Conservation (phyloP, 2,329 filamentous ascomycete species). For the Macrophomina pseudophaseolina region DNA sequence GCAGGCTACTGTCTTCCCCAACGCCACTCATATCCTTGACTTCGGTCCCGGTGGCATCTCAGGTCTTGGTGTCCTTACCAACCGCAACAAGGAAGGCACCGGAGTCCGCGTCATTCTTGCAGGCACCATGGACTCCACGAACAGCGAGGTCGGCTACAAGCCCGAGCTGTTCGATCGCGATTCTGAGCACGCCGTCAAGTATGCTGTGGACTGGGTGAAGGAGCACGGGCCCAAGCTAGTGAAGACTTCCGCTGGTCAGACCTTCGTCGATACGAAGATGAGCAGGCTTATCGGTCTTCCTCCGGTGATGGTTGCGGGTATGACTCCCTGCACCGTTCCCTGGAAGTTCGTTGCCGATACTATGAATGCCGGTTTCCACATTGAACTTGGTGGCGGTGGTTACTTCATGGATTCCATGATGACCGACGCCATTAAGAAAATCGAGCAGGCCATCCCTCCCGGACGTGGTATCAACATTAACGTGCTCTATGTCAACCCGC, state of each 20-base stretch:
- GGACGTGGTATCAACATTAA: constrained; percentile 60
- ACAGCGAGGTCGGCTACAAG: constrained; percentile 94
- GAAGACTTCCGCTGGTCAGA: constrained; percentile 86
- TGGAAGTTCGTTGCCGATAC: constrained; percentile 60
- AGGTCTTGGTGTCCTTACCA: constrained; percentile 92
- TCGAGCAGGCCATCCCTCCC: constrained; percentile 51
- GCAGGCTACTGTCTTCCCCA: constrained; percentile 86
- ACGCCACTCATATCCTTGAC: constrained; percentile 92
- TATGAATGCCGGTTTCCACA: constrained; percentile 58
- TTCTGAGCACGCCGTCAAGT: constrained; percentile 91
- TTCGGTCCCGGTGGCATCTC: constrained; percentile 97
- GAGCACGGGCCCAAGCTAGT: constrained; percentile 92
- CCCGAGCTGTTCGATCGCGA: constrained; percentile 96
- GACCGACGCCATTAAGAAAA: constrained; percentile 52
- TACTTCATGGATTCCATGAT: constrained; percentile 54
- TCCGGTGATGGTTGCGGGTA: constrained; percentile 55
- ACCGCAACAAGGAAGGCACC: constrained; percentile 98
- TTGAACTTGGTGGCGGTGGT: constrained; percentile 57
- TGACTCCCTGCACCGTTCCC: constrained; percentile 55
- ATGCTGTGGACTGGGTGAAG: constrained; percentile 96
- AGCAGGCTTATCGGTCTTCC: constrained; percentile 53
- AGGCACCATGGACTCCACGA: constrained; percentile 88
- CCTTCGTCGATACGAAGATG: constrained; percentile 89
- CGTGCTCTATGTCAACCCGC: constrained; percentile 60
- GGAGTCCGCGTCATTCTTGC: constrained; percentile 96